Base-by-base conservation (phyloP, 345 rosid species). In the Rhodomyrtus tomentosa region DNA sequence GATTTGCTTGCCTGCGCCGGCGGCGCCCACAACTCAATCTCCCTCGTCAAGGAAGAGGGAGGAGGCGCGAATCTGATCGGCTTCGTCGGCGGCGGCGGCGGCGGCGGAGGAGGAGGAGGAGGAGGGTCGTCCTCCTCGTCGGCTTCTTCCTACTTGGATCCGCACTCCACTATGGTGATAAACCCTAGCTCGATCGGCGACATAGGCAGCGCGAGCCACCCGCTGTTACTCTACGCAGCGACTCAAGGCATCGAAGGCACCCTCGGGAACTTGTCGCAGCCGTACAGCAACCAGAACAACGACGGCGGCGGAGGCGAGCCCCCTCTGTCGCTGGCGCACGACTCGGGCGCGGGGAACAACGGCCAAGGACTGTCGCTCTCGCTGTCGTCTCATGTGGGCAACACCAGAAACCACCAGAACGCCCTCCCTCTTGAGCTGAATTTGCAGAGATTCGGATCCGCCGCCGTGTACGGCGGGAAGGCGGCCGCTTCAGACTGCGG, bases 341-440 rank as follows among this genome's bases (percentile, higher is more conserved):
- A 84, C 45, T 40, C 56, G n/a, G 59, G 72, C 24, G 72, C 52
- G 9, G 82, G 82, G 22, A 55, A 45, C 84, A 55, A 62, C 22
- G 88, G 88, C 36, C 90, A 86, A 54, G 94, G 91, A 38, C 76
- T 93, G 53, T 92, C 98, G 52, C 89, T 95, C 12, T 95, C 98
- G 55, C 87, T 95, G 49, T 94, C 98, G 13, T 92, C 94, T 83
- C 92, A 89, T 49, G 90, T 84, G 72, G 81, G 82, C 79, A 76
- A 13, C 82, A 49, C 32, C 87, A 32, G 42, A 32, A 51, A 55
- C 83, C 55, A 86, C 68, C 93, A 86, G 18, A 83, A 62, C 87
- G 85, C 68, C 79, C 90, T 88, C 20, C 93, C 92, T 51, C 84
- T 93, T 16, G 92, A 91, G 91, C 90, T 90, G 9, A 90, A 91